A percentile compares a stretch with the other conserved stretches of the same genome.
phyloP scores from a whole-genome alignment of 176 grass and related monocot species.

The Eragrostis curvula region DNA sequence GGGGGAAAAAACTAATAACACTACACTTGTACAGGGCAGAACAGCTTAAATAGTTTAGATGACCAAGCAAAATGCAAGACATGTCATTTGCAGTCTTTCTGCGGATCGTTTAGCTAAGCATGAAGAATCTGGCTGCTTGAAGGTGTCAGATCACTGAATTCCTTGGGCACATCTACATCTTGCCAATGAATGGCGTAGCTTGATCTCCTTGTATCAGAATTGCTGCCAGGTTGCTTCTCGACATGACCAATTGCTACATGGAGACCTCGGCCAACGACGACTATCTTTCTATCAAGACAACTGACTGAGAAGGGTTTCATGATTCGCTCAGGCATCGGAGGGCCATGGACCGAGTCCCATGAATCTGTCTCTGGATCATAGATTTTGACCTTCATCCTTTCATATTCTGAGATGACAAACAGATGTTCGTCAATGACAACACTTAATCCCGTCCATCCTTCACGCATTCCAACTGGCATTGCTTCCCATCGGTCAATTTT shows the following conservation, averaged over 20 bases:
- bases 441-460: constrained; percentile 85
- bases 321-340: constrained; percentile 67
- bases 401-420: constrained; percentile 88
- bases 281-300: constrained; percentile 59
- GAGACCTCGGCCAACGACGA: constrained; percentile 75
- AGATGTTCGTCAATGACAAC: constrained; percentile 55
- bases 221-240: constrained; percentile 25
- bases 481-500: constrained; percentile 65
- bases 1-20: not conserved
- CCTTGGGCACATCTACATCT: constrained; percentile 64
- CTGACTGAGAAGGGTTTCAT: constrained; percentile 80
- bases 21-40: not conserved
- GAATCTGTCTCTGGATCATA: constrained; percentile 69
- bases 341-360: constrained; percentile 70
- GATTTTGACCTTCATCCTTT: constrained; percentile 83
- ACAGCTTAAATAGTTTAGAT: not conserved
- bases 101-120: constrained; percentile 43
- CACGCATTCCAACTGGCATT: constrained; percentile 86
- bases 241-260: constrained; percentile 75
- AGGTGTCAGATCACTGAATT: constrained; percentile 71
- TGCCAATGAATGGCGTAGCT: constrained; percentile 70
- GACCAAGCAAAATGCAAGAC: not conserved
- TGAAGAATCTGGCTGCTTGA: constrained; percentile 88
- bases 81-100: not conserved
- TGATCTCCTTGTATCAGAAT: constrained; percentile 30